Base-by-base conservation (phyloP, 1,139 yeast species). In the Geotrichum candidum region DNA sequence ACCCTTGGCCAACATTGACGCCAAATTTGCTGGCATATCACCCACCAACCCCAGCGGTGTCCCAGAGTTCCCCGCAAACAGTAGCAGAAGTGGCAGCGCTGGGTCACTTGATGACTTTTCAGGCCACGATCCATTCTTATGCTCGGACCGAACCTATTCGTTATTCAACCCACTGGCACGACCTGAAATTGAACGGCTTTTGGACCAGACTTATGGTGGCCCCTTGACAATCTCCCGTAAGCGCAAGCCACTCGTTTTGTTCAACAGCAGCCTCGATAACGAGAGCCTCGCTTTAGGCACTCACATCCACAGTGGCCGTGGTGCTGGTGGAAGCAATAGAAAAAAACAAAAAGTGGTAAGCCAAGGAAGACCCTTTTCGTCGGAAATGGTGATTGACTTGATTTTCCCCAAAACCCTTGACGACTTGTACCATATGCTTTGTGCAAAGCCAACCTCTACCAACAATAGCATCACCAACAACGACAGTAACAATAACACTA, bases 281-380 rank as follows among this genome's bases (percentile, higher is more conserved):
- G 41, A 9, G 11, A 22, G 7, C 35, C 46, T 15, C 10, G 18
- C 18, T 31, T 11, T 4, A 15, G 31, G 23, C 29, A 22, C 9
- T 10, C 13, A 31, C 3, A 38, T 29, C 23, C 41, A 35, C 15
- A 13, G 5, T 18, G 56, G 18, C 9, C 5, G 29, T 10, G 22
- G 45, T 11, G 23, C 6, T 29, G 1, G 22, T 33, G 41, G 58
- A 46, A 50, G 15, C 23, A 54, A 38, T 18, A 25, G 31, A n/a
- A 25, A 48, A n/a, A 45, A n/a, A 22, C 45, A 56, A n/a, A 56
- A 54, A 29, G 54, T 46, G 27, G 29, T 18, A 7, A n/a, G 54
- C 1, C 64, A 61, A 38, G 64, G 64, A 4, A 52, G 64, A 5
- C 64, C 64, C 2, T 59, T 51, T 29, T 61, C 64, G 5, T 29